These are phyloP conservation scores for Vigna nakashimae DNA, from an alignment of 306 rosid genomes.

Conservation along the genomic window DNA sequence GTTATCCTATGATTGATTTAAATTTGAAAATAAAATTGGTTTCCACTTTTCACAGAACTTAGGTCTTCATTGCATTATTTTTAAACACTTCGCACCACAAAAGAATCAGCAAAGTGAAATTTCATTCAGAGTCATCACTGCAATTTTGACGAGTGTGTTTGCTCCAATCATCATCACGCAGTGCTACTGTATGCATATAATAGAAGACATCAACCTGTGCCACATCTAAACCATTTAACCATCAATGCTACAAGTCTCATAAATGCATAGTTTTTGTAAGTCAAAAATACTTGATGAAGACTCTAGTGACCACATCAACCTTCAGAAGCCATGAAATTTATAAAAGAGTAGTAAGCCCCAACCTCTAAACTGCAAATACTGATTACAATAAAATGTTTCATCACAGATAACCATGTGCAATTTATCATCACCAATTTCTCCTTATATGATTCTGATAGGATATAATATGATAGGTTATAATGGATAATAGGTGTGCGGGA, in stretches of 20 bases:
- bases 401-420: not conserved
- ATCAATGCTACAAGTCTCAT: constrained; percentile 21
- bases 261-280: not conserved
- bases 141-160: not conserved
- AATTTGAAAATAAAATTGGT: not conserved
- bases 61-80: not conserved
- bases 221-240: constrained; percentile 28
- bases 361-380: not conserved
- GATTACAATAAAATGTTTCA: constrained; percentile 11
- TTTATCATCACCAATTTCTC: constrained; percentile 6
- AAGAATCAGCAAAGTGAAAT: constrained; percentile 3
- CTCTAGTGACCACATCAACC: not conserved
- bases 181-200: constrained; percentile 4
- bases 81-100: constrained; percentile 6
- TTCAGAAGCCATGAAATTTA: not conserved
- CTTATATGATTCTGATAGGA: not conserved
- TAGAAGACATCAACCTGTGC: not conserved
- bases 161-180: not conserved
- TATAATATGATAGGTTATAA: no score
- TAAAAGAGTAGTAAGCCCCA: not conserved
- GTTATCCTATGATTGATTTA: constrained; percentile 6
- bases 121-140: constrained; percentile 4
- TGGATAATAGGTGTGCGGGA: no score
- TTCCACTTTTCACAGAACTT: not conserved
- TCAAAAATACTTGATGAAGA: not conserved